phyloP scores from a whole-genome alignment of 139 green algal species.

The Chlorella sorokiniana region DNA sequence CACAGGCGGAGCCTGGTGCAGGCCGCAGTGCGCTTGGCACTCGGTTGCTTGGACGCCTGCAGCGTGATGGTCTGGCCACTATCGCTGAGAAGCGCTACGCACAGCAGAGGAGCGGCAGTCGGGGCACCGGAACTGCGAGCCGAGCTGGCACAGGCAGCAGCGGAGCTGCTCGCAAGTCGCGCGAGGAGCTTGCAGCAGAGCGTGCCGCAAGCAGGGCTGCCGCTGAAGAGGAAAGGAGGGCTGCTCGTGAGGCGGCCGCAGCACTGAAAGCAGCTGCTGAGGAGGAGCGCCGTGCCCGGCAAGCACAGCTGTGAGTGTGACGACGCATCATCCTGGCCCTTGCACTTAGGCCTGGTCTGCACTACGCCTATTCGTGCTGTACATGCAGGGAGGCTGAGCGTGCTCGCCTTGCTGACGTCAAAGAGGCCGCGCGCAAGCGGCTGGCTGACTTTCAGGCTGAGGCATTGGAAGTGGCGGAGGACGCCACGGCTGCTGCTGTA shows the following conservation, averaged over 20 bases:
- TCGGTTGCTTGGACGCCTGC: constrained; percentile 19
- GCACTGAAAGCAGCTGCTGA: constrained; percentile 16
- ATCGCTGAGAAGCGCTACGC: constrained; percentile 24
- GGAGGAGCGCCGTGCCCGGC: not conserved
- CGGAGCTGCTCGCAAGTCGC: constrained; percentile 11
- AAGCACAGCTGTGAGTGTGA: constrained; percentile 19
- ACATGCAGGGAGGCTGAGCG: constrained; percentile 27
- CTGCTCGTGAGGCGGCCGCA: constrained; percentile 14
- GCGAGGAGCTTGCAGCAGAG: constrained; percentile 27
- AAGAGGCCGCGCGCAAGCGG: constrained; percentile 3
- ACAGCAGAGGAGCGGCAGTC: constrained; percentile 7
- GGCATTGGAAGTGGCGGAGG: constrained; percentile 15
- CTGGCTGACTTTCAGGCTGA: constrained; percentile 45
- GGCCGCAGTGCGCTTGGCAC: constrained; percentile 4
- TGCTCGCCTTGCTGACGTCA: not conserved
- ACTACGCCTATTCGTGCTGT: not conserved
- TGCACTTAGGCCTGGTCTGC: not conserved
- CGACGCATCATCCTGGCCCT: not conserved
- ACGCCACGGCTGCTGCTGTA: constrained; percentile 10
- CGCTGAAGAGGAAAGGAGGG: constrained; percentile 20
- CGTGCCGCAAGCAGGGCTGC: not conserved
- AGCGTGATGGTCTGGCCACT: constrained; percentile 32
- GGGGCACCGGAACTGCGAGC: not conserved
- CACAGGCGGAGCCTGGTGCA: not conserved
- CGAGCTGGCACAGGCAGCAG: not conserved